phyloP scores from a whole-genome alignment of 805 yeast genomes.

The Nakazawaea ishiwadae region DNA sequence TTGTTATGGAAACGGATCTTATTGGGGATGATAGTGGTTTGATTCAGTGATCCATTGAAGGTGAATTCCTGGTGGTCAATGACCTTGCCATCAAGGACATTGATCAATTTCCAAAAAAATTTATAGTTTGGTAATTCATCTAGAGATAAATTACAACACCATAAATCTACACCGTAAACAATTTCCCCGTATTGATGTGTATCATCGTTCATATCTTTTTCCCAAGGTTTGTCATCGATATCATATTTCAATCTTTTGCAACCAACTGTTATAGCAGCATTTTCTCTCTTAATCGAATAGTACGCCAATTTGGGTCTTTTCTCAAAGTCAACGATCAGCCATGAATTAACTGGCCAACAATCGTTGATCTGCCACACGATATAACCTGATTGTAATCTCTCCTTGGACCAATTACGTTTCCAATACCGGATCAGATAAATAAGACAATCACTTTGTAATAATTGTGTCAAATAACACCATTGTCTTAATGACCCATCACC shows the following conservation, averaged over 20 bases:
- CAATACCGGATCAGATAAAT: slow-evolving; percentile 41
- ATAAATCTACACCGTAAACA: slow-evolving; percentile 29
- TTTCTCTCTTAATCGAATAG: slow-evolving; percentile 42
- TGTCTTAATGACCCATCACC: slow-evolving; percentile 26
- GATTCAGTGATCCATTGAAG: slow-evolving; percentile 18
- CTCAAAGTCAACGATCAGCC: slow-evolving; percentile 42
- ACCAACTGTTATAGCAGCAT: slow-evolving; percentile 29
- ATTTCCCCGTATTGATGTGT: slow-evolving; percentile 24
- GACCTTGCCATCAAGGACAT: slow-evolving; percentile 29
- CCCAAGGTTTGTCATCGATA: slow-evolving; percentile 13
- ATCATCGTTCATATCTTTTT: slow-evolving; percentile 15
- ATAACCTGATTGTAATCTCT: slow-evolving; percentile 38
- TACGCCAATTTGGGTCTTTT: slow-evolving; percentile 40
- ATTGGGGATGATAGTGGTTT: slow-evolving; percentile 25
- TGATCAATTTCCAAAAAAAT: slow-evolving; percentile 19
- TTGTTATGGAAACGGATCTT: slow-evolving; percentile 13
- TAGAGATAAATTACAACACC: slow-evolving; percentile 35
- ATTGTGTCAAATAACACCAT: slow-evolving; percentile 49
- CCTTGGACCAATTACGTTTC: slow-evolving; percentile 40
- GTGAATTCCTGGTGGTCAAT: slow-evolving; percentile 16
- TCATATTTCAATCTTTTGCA: slow-evolving; percentile 23
- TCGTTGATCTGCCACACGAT: slow-evolving; percentile 53
- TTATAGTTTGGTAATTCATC: slow-evolving; percentile 17
- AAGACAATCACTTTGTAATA: slow-evolving; percentile 48
- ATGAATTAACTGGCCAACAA: slow-evolving; percentile 49